A percentile compares a stretch with the other conserved stretches of the same genome.
phyloP scores from a whole-genome alignment of 2,329 filamentous ascomycete species.

The Paecilomyces fulvus region DNA sequence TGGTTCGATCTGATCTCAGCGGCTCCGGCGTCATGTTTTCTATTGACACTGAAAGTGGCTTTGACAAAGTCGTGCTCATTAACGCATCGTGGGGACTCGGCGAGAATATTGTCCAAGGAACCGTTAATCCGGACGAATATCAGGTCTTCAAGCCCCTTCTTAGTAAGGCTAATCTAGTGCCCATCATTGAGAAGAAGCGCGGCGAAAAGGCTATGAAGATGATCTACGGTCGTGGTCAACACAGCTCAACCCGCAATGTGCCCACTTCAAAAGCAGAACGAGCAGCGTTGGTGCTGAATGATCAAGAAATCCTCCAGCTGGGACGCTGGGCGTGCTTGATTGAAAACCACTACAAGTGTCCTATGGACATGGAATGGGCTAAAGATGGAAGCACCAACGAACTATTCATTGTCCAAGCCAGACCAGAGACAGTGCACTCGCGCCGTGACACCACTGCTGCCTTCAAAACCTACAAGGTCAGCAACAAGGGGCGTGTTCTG shows the following conservation, averaged over 20 bases:
- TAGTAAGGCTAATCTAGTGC: conserved; percentile 12
- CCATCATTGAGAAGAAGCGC: conserved; percentile 27
- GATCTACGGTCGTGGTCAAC: conserved; percentile 21
- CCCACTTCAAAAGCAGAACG: conserved; percentile 30
- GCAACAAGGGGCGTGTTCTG: conserved; percentile 19
- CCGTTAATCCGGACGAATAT: conserved; percentile 33
- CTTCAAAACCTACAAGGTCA: conserved; percentile 27
- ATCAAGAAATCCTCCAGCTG: conserved; percentile 28
- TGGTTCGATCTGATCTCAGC: conserved; percentile 25
- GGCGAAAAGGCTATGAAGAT: conserved; percentile 29
- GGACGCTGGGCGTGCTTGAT: conserved; percentile 28
- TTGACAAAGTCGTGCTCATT: conserved; percentile 33
- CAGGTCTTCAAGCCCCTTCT: conserved; percentile 32
- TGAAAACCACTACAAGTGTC: conserved; percentile 27
- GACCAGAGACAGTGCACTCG: conserved; percentile 32
- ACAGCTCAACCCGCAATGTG: conserved; percentile 25
- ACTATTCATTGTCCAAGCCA: conserved; percentile 30
- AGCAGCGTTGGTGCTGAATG: conserved; percentile 22
- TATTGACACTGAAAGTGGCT: conserved; percentile 33
- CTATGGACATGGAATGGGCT: conserved; percentile 36
- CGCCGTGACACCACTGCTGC: conserved; percentile 17
- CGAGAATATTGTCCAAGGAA: conserved; percentile 32
- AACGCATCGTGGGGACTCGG: conserved; percentile 32
- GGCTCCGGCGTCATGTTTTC: conserved; percentile 36
- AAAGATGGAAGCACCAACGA: conserved; percentile 19